A percentile compares a stretch with the other conserved stretches of the same genome.
phyloP scores from a whole-genome alignment of 805 yeast species.

The Millerago galiae region DNA sequence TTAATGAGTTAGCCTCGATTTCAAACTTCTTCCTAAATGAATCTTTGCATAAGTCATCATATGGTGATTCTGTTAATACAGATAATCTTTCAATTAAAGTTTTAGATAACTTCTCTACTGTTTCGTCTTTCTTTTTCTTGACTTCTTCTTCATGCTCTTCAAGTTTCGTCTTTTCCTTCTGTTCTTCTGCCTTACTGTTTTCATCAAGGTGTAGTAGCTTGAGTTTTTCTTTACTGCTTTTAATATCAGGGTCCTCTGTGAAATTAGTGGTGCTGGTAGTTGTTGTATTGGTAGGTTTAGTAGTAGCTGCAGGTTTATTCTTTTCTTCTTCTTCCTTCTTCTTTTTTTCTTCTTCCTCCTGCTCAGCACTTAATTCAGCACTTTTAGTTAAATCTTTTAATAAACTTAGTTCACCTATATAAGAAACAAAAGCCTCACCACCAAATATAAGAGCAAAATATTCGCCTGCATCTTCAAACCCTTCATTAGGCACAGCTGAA shows the following conservation, averaged over 20 bases:
- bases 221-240: slow-evolving; percentile 5
- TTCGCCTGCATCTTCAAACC: slow-evolving; percentile 68
- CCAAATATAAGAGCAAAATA: slow-evolving; percentile 73
- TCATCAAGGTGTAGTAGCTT: slow-evolving; percentile 5
- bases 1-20: slow-evolving; percentile 78
- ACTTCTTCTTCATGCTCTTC: slow-evolving; percentile 77
- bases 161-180: slow-evolving; percentile 37
- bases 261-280: background rate
- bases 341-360: slow-evolving; percentile 39
- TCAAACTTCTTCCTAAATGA: slow-evolving; percentile 60
- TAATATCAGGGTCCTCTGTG: background rate
- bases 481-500: slow-evolving; percentile 61
- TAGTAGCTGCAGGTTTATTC: slow-evolving; percentile 9
- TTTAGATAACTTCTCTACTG: slow-evolving; percentile 53
- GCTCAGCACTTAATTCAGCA: slow-evolving; percentile 43
- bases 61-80: slow-evolving; percentile 54
- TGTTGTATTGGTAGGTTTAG: background rate
- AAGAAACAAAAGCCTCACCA: slow-evolving; percentile 79
- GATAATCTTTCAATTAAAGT: slow-evolving; percentile 52
- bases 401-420: slow-evolving; percentile 84
- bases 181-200: slow-evolving; percentile 14
- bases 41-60: slow-evolving; percentile 52
- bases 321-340: slow-evolving; percentile 25
- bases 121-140: slow-evolving; percentile 54
- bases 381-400: slow-evolving; percentile 67